Conservation (phyloP, 1,284 basidiomycete genomes). For the Sporisorium sorghi region DNA sequence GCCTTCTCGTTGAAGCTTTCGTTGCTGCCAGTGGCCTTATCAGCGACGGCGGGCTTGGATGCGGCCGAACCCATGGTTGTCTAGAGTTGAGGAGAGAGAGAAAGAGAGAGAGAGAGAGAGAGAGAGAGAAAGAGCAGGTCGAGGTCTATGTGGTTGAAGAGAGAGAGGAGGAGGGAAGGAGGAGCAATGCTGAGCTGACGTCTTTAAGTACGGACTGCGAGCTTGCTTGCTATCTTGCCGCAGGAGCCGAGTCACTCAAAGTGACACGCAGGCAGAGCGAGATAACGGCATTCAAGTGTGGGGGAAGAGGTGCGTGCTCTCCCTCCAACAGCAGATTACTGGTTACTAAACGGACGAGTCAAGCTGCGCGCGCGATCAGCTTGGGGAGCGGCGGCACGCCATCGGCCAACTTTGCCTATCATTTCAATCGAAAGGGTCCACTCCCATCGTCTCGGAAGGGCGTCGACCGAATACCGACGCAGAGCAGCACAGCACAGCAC, state of each 20-base stretch:
- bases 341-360: slow-evolving; percentile 1
- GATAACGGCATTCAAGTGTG: slow-evolving; percentile 1
- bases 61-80: slow-evolving; percentile 33
- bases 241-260: neutral
- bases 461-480: slow-evolving; percentile 12
- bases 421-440: slow-evolving; percentile 7
- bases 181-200: neutral
- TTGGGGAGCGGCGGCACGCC: slow-evolving; percentile 8
- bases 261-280: neutral
- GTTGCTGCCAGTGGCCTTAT: slow-evolving; percentile 10
- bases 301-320: neutral
- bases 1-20: slow-evolving; percentile 37
- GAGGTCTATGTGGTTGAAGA: slow-evolving; percentile 1
- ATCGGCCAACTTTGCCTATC: slow-evolving; percentile 5
- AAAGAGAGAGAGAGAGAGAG: neutral
- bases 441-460: slow-evolving; percentile 11
- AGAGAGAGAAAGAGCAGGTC: neutral
- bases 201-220: neutral
- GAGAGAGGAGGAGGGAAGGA: neutral
- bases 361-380: neutral
- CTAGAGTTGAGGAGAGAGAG: neutral
- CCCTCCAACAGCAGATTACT: neutral
- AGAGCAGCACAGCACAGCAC: slow-evolving; percentile 1
- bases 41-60: slow-evolving; percentile 37
- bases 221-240: neutral